These are phyloP conservation scores for Myxozyma neotropica DNA, from an alignment of 805 yeast genomes.

Conservation along the genomic window DNA sequence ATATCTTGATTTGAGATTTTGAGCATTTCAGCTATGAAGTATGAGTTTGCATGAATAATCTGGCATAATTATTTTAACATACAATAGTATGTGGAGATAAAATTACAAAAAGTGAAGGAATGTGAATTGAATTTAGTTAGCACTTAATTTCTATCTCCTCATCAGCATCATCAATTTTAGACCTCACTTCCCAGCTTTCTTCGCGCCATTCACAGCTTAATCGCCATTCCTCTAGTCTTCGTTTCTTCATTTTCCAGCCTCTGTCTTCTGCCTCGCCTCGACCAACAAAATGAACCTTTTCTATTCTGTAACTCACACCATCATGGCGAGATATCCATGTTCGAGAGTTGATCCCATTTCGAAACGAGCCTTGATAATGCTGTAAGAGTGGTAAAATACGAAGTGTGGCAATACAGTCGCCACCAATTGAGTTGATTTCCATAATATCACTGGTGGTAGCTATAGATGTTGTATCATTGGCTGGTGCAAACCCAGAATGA, in stretches of 20 bases:
- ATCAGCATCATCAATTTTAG: background rate
- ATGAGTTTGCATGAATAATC: no score
- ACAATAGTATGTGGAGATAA: background rate
- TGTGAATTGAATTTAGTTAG: no score
- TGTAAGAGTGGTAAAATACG: conserved; percentile 68
- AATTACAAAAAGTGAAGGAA: background rate
- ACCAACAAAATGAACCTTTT: conserved; percentile 48
- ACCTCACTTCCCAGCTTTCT: conserved; percentile 19
- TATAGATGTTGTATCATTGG: conserved; percentile 41
- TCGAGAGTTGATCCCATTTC: conserved; percentile 73
- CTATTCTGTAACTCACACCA: conserved; percentile 73
- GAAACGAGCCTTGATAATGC: conserved; percentile 64
- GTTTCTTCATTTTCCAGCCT: conserved; percentile 39
- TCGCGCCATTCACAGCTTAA: conserved; percentile 22
- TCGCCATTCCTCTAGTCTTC: conserved; percentile 43
- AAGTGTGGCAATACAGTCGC: conserved; percentile 61
- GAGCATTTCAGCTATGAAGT: no score
- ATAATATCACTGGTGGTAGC: conserved; percentile 39
- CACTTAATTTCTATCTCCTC: background rate
- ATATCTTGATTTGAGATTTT: no score
- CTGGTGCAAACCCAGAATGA: conserved; percentile 63
- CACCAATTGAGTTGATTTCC: conserved; percentile 41
- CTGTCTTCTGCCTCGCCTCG: conserved; percentile 41
- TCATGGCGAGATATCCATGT: conserved; percentile 74
- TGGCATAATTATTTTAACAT: no score